Evolutionary conservation across 176 grass and related monocot genomes (phyloP), one percentile per base, ranked within the genome.

Genomic region (Carex scoparia): DNA sequence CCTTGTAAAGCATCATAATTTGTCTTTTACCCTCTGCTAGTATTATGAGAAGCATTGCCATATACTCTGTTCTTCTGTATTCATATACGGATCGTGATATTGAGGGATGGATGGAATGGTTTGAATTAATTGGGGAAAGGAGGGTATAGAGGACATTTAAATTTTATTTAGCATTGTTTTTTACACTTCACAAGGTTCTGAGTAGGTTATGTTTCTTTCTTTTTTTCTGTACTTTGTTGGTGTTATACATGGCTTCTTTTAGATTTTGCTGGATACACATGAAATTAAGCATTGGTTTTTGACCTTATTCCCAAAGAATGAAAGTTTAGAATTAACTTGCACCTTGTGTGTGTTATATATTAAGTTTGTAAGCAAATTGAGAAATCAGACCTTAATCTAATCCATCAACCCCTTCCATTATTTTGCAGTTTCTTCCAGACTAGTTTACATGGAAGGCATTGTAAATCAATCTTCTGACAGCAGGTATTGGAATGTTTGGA

Each of bases 401-500:
- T 68, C 76, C 19, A 79, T 67, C 59, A 60, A n/a, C 15, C 58
- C 81, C 89, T 12, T 74, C 66, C 74, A 61, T 64, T 88, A 13
- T 37, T 86, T 72, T 69, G 38, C 89, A 98, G 95, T 98, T 87
- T 93, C 92, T 87, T 89, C 91, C 84, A 90, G 91, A 87, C 92
- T 89, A 94, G 61, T 85, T 69, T 98, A 98, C 91, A 98, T 98
- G 95, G 90, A 90, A 89, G 91, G 91, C 69, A 87, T 94, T 83
- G 89, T 98, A 31, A 89, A 32, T 85, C 93, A 98, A 65, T 92
- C 95, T 90, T 98, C 93, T 86, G 88, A 93, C 88, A 84, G 68
- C 44, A 86, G 91, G 55, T 98, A 98, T 89, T 98, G 95, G 95
- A 88, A 91, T 74, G 92, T 98, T 82, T 98, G 95, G 92, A 93